phyloP scores from a whole-genome alignment of 2,329 filamentous ascomycete species.

The Madurella fahalii region DNA sequence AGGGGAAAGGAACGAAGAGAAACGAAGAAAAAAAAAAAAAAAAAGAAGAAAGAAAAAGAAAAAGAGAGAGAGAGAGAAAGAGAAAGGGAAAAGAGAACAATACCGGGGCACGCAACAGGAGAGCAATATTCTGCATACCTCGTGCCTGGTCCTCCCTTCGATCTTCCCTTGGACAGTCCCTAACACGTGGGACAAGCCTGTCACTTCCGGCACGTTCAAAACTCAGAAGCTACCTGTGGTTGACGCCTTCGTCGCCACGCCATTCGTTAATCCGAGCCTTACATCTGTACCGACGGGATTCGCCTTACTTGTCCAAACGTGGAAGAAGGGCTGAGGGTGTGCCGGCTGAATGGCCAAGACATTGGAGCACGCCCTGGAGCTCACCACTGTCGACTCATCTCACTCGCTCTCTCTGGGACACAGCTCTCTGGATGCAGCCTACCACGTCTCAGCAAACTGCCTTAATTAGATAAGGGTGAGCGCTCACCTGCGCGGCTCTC shows the following conservation, averaged over 20 bases:
- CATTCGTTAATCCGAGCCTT: conserved; percentile 19
- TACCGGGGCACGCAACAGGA: background rate
- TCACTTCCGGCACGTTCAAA: conserved; percentile 15
- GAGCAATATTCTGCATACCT: background rate
- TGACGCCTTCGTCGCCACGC: conserved; percentile 19
- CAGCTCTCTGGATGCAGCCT: conserved; percentile 1
- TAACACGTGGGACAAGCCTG: conserved; percentile 17
- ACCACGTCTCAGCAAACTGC: conserved; percentile 10
- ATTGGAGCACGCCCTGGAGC: conserved; percentile 6
- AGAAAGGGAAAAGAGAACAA: background rate
- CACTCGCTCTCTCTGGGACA: background rate
- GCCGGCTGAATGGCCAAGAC: conserved; percentile 25
- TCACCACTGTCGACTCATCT: conserved; percentile 7
- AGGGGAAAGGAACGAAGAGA: conserved; percentile 1
- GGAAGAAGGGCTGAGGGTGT: conserved; percentile 13
- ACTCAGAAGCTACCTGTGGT: conserved; percentile 10
- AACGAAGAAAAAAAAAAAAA: conserved; percentile 6
- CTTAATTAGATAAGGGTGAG: conserved; percentile 11
- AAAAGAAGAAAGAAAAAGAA: background rate
- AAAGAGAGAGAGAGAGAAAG: conserved; percentile 10
- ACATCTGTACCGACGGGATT: conserved; percentile 5
- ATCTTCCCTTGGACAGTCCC: conserved; percentile 18
- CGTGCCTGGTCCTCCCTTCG: background rate
- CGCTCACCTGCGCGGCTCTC: conserved; percentile 13
- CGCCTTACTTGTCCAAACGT: conserved; percentile 2